phyloP scores from a whole-genome alignment of 805 yeast species.

The Candida gorgasii region DNA sequence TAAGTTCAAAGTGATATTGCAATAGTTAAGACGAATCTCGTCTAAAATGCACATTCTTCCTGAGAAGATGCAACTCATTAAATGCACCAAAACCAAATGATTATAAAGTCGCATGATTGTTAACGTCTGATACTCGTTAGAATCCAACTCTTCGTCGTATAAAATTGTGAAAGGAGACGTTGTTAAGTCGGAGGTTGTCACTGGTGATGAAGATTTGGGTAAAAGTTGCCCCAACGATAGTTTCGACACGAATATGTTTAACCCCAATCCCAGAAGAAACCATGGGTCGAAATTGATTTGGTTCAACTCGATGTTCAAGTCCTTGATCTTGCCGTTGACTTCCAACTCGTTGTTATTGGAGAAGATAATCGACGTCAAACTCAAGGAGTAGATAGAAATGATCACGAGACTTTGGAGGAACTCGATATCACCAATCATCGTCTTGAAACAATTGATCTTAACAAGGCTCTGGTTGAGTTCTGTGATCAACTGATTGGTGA shows the following conservation, averaged over 20 bases:
- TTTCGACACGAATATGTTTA: slow-evolving; percentile 59
- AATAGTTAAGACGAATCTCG: slow-evolving; percentile 56
- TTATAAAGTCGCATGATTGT: slow-evolving; percentile 69
- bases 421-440: slow-evolving; percentile 44
- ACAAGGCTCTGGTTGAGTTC: slow-evolving; percentile 51
- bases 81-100: slow-evolving; percentile 66
- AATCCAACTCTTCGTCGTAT: slow-evolving; percentile 30
- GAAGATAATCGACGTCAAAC: slow-evolving; percentile 48
- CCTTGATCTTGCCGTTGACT: slow-evolving; percentile 1
- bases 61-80: slow-evolving; percentile 62
- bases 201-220: slow-evolving; percentile 10
- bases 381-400: slow-evolving; percentile 62
- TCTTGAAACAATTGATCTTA: slow-evolving; percentile 24
- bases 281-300: slow-evolving; percentile 64
- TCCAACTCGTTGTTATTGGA: slow-evolving; percentile 10
- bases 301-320: slow-evolving; percentile 21
- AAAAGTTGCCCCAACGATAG: slow-evolving; percentile 47
- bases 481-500: slow-evolving; percentile 47
- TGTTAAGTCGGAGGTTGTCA: background rate
- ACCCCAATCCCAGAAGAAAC: slow-evolving; percentile 65
- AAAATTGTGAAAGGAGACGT: slow-evolving; percentile 28
- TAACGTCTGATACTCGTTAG: slow-evolving; percentile 50
- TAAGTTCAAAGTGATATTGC: slow-evolving; percentile 56
- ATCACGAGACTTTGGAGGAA: slow-evolving; percentile 69
- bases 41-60: slow-evolving; percentile 68